Base-by-base conservation (phyloP, 2,329 filamentous ascomycete species). In the Ophiostoma sp. region DNA sequence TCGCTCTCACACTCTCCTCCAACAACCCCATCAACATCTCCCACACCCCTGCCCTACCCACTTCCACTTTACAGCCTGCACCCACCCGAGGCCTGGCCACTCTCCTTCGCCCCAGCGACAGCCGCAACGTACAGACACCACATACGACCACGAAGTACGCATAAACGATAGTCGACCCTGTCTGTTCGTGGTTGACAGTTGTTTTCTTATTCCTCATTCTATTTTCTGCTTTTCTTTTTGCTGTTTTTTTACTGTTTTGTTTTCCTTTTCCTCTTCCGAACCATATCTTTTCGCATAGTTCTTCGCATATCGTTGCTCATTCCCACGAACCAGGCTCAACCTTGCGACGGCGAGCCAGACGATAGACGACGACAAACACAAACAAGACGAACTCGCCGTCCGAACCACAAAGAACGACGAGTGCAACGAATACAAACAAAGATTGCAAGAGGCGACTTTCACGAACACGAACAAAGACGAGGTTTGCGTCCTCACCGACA, bases 41-140 rank as follows among this genome's bases (percentile, higher is more conserved):
- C 64, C 22, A 28, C 45, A 57, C 61, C 66, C 55, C 55, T 70
- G 71, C 25, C 28, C 45, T 39, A 57, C 70, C 19, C 45, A 42
- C 48, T 17, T 61, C 31, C 57, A 22, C 57, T 55, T 55, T 55
- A 25, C 22, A 55, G 19, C 12, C 36, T 66, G 59, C 59, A 52
- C 50, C 28, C 66, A 72, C 50, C 71, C 42, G 19, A 28, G 6
- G 50, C 59, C 31, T 61, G 57, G n/a, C 36, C 22, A 17, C 61
- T 28, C 61, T 45, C 39, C 61, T 66, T 69, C 31, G 68, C 64
- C 71, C 71, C 64, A 73, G 71, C 71, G 71, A 73, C 71, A 63
- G 64, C 64, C 64, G 64, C n/a, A 66, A 17, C 50, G 15, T 7
- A 61, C 11, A 42, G 39, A 52, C 50, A 39, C 3, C 59, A 11